A percentile compares a stretch with the other conserved stretches of the same genome.
Conservation (phyloP, 495 filamentous ascomycete species). For the Parathielavia hyrcaniae region DNA sequence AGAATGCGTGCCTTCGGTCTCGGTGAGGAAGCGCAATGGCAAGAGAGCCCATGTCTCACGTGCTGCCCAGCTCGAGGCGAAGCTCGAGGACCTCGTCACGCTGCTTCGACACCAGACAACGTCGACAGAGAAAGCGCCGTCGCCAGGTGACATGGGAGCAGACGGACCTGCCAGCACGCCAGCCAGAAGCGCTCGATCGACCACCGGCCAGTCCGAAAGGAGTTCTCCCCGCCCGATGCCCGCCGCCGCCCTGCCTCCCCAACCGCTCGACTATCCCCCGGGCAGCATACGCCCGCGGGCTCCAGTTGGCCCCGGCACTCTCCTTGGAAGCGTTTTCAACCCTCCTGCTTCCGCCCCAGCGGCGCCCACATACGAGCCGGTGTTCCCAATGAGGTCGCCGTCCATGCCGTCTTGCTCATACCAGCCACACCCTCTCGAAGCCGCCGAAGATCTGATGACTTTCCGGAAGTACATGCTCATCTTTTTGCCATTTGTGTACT, state of each 20-base stretch:
- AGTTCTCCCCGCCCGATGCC: constrained; percentile 11
- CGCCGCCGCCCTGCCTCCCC: not conserved
- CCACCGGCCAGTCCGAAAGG: constrained; percentile 8
- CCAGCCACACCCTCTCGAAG: constrained; percentile 26
- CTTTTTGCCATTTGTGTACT: constrained; percentile 33
- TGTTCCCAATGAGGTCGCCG: not conserved
- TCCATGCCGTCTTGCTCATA: constrained; percentile 18
- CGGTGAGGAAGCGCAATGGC: constrained; percentile 36
- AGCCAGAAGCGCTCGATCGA: constrained; percentile 13
- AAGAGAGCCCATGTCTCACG: constrained; percentile 28
- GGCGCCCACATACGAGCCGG: not conserved
- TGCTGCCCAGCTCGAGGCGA: constrained; percentile 42
- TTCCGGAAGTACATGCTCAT: constrained; percentile 34
- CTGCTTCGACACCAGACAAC: constrained; percentile 36
- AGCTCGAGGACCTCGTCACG: constrained; percentile 42
- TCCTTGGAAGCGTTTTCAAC: constrained; percentile 8
- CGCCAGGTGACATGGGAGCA: not conserved
- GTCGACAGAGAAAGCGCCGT: constrained; percentile 8
- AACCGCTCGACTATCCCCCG: not conserved
- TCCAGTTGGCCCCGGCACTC: constrained; percentile 2
- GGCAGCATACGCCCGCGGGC: not conserved
- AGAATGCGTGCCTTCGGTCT: constrained; percentile 37
- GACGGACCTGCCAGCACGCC: constrained; percentile 7
- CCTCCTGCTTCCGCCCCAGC: not conserved
- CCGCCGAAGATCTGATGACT: constrained; percentile 27